Evolutionary conservation across 2,329 filamentous ascomycete species (phyloP).

Genomic region (Aspergillus clavatus): DNA sequence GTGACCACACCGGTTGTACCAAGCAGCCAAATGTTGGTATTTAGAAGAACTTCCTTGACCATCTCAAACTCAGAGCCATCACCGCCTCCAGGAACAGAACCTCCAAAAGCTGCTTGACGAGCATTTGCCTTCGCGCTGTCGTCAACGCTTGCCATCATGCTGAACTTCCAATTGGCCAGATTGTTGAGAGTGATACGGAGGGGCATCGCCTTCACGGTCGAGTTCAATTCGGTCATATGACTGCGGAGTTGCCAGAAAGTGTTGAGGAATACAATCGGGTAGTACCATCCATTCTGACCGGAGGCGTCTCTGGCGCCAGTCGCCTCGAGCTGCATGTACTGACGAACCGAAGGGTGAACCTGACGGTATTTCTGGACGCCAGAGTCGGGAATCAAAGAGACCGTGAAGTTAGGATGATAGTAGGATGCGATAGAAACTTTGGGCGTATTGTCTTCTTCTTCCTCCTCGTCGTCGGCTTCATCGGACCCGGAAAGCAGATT

Average conservation of each 20-base stretch:
- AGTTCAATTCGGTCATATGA: constrained; percentile 89
- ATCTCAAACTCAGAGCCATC: constrained; percentile 95
- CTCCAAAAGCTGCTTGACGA: constrained; percentile 69
- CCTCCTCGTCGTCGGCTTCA: constrained; percentile 39
- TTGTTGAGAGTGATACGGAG: constrained; percentile 81
- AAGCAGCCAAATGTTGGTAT: constrained; percentile 89
- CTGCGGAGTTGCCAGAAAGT: constrained; percentile 93
- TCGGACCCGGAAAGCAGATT: constrained; percentile 65
- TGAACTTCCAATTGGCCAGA: constrained; percentile 84
- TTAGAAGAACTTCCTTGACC: constrained; percentile 90
- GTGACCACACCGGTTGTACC: constrained; percentile 78
- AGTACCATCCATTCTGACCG: constrained; percentile 90
- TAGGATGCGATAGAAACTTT: constrained; percentile 75
- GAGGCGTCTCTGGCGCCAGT: constrained; percentile 76
- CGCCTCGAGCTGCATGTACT: constrained; percentile 73
- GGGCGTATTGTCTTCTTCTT: constrained; percentile 51
- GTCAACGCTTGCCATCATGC: constrained; percentile 76
- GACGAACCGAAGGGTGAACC: constrained; percentile 68
- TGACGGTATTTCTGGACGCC: constrained; percentile 63
- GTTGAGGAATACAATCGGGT: constrained; percentile 85
- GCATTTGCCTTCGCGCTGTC: constrained; percentile 80
- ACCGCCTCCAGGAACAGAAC: constrained; percentile 67
- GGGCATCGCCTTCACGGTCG: constrained; percentile 76
- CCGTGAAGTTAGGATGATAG: constrained; percentile 91
- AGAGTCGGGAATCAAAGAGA: constrained; percentile 78